A percentile compares a stretch with the other conserved stretches of the same genome.
Conservation (phyloP, 352 stramenopile species). For the Globisporangium paroecandrum region DNA sequence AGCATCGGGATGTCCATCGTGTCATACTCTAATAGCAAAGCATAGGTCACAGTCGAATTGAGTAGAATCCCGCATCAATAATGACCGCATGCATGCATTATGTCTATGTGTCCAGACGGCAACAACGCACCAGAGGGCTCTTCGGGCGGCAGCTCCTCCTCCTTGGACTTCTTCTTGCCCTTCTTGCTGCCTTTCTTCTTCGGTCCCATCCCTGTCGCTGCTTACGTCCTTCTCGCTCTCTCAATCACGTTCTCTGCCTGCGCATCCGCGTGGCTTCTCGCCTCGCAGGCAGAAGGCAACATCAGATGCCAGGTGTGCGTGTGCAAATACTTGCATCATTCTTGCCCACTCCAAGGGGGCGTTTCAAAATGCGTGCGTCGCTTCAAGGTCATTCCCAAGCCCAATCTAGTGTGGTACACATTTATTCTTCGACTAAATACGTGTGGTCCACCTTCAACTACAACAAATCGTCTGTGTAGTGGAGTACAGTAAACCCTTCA, state of each 20-base stretch:
- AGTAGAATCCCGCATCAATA: too few species aligned
- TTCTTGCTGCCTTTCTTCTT: slow-evolving; percentile 76
- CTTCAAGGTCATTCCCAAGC: neutral
- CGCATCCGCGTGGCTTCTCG: neutral
- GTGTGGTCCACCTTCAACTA: neutral
- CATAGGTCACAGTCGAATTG: neutral
- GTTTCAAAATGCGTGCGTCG: neutral
- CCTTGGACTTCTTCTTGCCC: slow-evolving; percentile 65
- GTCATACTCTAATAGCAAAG: slow-evolving; percentile 76
- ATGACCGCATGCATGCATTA: too few species aligned
- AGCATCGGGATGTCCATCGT: slow-evolving; percentile 93
- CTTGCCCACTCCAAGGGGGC: too few species aligned
- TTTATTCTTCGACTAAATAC: neutral
- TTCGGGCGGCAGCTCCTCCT: slow-evolving; percentile 58
- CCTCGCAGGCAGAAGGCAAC: neutral
- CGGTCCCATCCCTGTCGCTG: slow-evolving; percentile 37
- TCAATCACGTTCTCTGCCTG: neutral
- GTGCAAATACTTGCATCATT: neutral
- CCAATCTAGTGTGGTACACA: neutral
- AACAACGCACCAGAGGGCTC: slow-evolving; percentile 57
- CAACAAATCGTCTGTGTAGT: neutral
- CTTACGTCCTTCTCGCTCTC: neutral
- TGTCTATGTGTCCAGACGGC: neutral
- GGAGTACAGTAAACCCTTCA: neutral
- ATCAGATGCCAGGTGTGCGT: neutral